These are phyloP conservation scores for Colletotrichum navitas DNA, from an alignment of 2,329 filamentous ascomycete species.

Conservation along the genomic window DNA sequence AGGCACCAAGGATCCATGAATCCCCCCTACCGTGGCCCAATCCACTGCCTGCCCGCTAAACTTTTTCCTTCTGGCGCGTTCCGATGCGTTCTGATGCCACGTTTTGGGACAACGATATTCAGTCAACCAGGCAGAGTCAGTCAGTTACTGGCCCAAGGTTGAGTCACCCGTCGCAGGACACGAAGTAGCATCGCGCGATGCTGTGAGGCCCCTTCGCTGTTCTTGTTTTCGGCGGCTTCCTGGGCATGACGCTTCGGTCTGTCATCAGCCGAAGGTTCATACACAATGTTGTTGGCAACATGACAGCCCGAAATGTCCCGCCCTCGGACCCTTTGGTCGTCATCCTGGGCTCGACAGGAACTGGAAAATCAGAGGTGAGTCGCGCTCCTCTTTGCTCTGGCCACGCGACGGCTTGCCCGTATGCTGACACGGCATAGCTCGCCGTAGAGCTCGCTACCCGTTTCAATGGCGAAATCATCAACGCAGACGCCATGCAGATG, in stretches of 20 bases:
- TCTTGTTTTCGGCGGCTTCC: conserved; percentile 14
- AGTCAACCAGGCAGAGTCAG: not conserved
- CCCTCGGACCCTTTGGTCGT: conserved; percentile 76
- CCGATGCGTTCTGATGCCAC: conserved; percentile 39
- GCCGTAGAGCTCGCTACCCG: conserved; percentile 87
- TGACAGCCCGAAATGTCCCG: conserved; percentile 50
- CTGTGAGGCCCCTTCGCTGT: conserved; percentile 19
- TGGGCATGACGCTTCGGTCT: conserved; percentile 39
- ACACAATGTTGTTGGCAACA: conserved; percentile 47
- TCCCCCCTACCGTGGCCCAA: conserved; percentile 12
- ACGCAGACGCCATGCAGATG: conserved; percentile 98
- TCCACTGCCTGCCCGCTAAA: conserved; percentile 30
- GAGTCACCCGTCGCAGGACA: conserved; percentile 14
- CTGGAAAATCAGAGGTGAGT: conserved; percentile 89
- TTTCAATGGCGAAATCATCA: conserved; percentile 94
- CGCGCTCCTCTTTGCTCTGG: not conserved
- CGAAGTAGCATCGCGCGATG: conserved; percentile 25
- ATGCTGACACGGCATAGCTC: conserved; percentile 65
- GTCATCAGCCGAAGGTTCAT: conserved; percentile 30
- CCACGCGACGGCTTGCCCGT: not conserved
- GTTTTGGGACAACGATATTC: conserved; percentile 2
- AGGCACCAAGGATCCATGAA: not conserved
- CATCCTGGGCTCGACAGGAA: conserved; percentile 90
- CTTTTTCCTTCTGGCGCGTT: conserved; percentile 36
- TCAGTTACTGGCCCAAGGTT: not conserved